Evolutionary conservation across 2,329 filamentous ascomycete genomes (phyloP).

Genomic region (Elsinoe ampelina): DNA sequence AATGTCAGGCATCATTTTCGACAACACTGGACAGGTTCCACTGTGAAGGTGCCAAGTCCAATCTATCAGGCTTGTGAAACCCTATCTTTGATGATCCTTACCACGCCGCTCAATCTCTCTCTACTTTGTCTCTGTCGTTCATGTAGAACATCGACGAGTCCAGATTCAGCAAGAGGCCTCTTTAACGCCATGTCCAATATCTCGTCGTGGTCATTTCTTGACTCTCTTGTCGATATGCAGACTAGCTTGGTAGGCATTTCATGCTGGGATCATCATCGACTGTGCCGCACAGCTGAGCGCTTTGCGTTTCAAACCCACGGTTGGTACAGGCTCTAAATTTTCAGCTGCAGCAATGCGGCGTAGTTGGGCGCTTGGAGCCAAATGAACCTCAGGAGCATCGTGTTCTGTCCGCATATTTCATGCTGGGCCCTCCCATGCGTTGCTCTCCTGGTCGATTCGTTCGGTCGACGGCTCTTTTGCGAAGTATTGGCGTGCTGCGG

Average conservation of each 20-base stretch:
- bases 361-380: neutral
- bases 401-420: neutral
- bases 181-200: too few relatives aligned
- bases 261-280: neutral
- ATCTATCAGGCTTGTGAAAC: neutral
- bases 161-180: neutral
- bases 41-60: neutral
- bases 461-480: too few relatives aligned
- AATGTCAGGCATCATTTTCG: too few relatives aligned
- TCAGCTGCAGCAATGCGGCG: neutral
- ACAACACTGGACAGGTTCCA: neutral
- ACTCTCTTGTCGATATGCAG: too few relatives aligned
- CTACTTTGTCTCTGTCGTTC: neutral
- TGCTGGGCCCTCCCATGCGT: neutral
- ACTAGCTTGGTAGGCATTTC: neutral
- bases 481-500: neutral
- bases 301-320: neutral
- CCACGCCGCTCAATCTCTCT: neutral
- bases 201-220: too few relatives aligned
- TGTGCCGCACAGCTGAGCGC: neutral
- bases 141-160: neutral
- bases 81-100: neutral
- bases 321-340: neutral
- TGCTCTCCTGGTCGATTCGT: too few relatives aligned
- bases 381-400: neutral